Evolutionary conservation across 345 rosid species (phyloP).

Genomic region (Aethionema arabicum): DNA sequence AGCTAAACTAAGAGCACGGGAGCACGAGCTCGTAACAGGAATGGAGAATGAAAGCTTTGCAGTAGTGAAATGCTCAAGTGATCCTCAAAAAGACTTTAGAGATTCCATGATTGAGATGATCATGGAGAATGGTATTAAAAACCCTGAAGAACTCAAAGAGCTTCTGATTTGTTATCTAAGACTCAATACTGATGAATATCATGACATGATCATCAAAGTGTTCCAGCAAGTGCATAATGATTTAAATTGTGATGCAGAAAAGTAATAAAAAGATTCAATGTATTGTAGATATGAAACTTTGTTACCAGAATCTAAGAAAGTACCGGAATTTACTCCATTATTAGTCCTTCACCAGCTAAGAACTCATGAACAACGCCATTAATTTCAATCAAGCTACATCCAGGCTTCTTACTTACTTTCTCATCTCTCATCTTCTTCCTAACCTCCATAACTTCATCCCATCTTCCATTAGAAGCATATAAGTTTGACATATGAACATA

Average conservation of each 20-base stretch:
- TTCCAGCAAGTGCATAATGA: constrained; percentile 77
- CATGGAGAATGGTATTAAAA: constrained; percentile 54
- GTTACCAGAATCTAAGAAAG: constrained; percentile 3
- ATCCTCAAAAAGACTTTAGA: constrained; percentile 78
- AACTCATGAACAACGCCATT: constrained; percentile 48
- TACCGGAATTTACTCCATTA: constrained; percentile 32
- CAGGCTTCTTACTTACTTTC: constrained; percentile 43
- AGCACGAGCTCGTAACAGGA: constrained; percentile 26
- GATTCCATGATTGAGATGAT: constrained; percentile 96
- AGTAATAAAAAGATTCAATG: constrained; percentile 10
- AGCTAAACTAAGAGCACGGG: constrained; percentile 49
- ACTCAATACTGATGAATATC: constrained; percentile 66
- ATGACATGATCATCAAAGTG: constrained; percentile 82
- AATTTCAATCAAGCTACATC: constrained; percentile 49
- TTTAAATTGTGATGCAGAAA: constrained; percentile 40
- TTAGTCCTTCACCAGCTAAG: constrained; percentile 50
- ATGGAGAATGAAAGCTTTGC: constrained; percentile 59
- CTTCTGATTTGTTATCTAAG: constrained; percentile 84
- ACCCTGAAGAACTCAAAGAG: constrained; percentile 70
- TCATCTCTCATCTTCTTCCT: constrained; percentile 42
- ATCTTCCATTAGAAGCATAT: constrained; percentile 43
- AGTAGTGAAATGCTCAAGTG: constrained; percentile 64
- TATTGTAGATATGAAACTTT: too few relatives aligned
- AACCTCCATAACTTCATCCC: constrained; percentile 41
- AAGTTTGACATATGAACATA: constrained; percentile 47